Conservation (phyloP, 2,329 filamentous ascomycete species). For the Hymenoscyphus fraxineus region DNA sequence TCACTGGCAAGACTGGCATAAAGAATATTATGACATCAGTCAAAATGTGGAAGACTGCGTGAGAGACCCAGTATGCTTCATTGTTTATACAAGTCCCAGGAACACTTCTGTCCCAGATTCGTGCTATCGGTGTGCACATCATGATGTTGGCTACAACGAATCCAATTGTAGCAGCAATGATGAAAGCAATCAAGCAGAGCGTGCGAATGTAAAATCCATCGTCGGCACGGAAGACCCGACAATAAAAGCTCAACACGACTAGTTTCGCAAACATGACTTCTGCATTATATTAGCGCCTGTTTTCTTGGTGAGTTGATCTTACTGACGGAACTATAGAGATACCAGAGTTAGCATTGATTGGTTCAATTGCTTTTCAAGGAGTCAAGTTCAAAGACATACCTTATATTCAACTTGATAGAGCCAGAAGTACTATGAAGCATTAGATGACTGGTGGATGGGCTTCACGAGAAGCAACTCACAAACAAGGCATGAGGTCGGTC, state of each 20-base stretch:
- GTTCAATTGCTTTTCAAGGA: no score
- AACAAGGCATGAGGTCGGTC: neutral
- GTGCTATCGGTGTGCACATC: slow-evolving; percentile 3
- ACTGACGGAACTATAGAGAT: no score
- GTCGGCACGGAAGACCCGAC: slow-evolving; percentile 1
- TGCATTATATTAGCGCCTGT: neutral
- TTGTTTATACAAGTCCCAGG: slow-evolving; percentile 7
- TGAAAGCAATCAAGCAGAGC: neutral
- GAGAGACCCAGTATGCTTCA: slow-evolving; percentile 6
- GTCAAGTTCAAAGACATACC: neutral
- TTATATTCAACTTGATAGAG: slow-evolving; percentile 8
- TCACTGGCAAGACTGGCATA: slow-evolving; percentile 2
- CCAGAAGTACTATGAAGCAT: slow-evolving; percentile 3
- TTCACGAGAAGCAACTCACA: neutral
- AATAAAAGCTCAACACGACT: slow-evolving; percentile 1
- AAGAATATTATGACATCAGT: slow-evolving; percentile 5
- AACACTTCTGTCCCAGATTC: neutral
- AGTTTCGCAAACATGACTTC: slow-evolving; percentile 5
- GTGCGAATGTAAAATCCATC: slow-evolving; percentile 2
- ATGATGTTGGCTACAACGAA: neutral
- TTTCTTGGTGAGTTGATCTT: no score
- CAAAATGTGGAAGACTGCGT: slow-evolving; percentile 4
- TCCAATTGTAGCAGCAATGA: neutral
- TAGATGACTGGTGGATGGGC: neutral
- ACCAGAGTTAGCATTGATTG: no score